phyloP scores from a whole-genome alignment of 345 rosid genomes.

The Turnera subulata region DNA sequence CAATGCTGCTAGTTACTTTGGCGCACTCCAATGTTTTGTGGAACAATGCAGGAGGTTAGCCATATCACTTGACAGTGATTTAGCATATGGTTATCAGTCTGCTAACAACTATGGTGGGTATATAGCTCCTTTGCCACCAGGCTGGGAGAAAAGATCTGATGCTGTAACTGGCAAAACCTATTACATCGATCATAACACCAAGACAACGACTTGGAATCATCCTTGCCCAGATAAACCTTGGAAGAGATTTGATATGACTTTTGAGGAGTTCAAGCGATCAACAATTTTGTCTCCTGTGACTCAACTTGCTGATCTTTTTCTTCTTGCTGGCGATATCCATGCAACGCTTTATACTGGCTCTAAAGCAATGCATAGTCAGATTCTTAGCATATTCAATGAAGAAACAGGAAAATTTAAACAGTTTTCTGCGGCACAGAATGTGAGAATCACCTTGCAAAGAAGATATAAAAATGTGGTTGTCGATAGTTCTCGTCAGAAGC shows the following conservation, averaged over 20 bases:
- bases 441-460: slow-evolving; percentile 87
- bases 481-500: slow-evolving; percentile 96
- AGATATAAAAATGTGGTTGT: slow-evolving; percentile 87
- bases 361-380: slow-evolving; percentile 98
- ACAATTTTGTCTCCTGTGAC: slow-evolving; percentile 84
- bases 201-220: slow-evolving; percentile 90
- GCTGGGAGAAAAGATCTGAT: slow-evolving; percentile 97
- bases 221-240: slow-evolving; percentile 98
- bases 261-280: slow-evolving; percentile 84
- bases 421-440: slow-evolving; percentile 86
- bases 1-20: slow-evolving; percentile 95
- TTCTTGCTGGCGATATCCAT: slow-evolving; percentile 94
- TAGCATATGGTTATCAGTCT: slow-evolving; percentile 58
- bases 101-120: slow-evolving; percentile 54
- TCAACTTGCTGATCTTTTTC: slow-evolving; percentile 89
- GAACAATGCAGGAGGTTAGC: slow-evolving; percentile 89
- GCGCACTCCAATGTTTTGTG: slow-evolving; percentile 90
- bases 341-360: slow-evolving; percentile 99
- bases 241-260: slow-evolving; percentile 94
- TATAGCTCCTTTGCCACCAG: slow-evolving; percentile 88
- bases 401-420: slow-evolving; percentile 87
- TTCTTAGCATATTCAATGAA: slow-evolving; percentile 89
- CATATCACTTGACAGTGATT: slow-evolving; percentile 84
- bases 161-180: slow-evolving; percentile 85
- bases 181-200: slow-evolving; percentile 90